Base-by-base conservation (phyloP, 495 filamentous ascomycete species). In the Penicillium paxilli region DNA sequence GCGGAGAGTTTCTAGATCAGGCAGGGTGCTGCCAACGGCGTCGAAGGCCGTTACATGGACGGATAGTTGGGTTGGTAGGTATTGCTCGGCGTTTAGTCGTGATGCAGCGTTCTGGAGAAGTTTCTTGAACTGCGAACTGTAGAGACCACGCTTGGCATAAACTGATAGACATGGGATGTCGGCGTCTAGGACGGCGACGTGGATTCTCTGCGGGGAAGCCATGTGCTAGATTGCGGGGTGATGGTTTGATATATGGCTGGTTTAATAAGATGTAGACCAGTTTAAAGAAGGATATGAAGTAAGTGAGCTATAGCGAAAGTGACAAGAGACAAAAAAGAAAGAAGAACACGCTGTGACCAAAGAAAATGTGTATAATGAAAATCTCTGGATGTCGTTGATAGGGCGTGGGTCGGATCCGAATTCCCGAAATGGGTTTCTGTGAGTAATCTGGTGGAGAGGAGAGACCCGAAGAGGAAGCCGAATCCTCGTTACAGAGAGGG, bases 151-250 rank as follows among this genome's bases (percentile, higher is more conserved):
- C 19, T 59, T 37, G 25, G 47, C 44, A 55, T 74, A 74, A 50
- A 74, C 64, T 28, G 63, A 49, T 26, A 65, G 64, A 16, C 71
- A 68, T 40, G 73, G 73, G 21, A 73, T 51, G 55, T 76, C 73
- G 40, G 64, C 55, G 55, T 78, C 74, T 32, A 78, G 62, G 41
- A 73, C 62, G 22, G 74, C 74, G 55, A 78, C 62, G 57, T 78
- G 74, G 55, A 73, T 64, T 12, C 21, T 60, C 25, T 59, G 52
- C 16, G 48, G 44, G 46, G 51, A 52, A 11, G 35, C 16, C 35
- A 38, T 38, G n/a, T n/a, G n/a, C n/a, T n/a, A n/a, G n/a, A n/a
- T n/a, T n/a, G n/a, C 25, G 10, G 25, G 25, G 25, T 28, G 30
- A 14, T 32, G 5, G 30, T 32, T 32, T 3, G n/a, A n/a, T n/a